A percentile compares a stretch with the other conserved stretches of the same genome.
These are phyloP conservation scores for Sarcodon sp. DNA, from an alignment of 768 basidiomycete genomes.

Conservation along the genomic window DNA sequence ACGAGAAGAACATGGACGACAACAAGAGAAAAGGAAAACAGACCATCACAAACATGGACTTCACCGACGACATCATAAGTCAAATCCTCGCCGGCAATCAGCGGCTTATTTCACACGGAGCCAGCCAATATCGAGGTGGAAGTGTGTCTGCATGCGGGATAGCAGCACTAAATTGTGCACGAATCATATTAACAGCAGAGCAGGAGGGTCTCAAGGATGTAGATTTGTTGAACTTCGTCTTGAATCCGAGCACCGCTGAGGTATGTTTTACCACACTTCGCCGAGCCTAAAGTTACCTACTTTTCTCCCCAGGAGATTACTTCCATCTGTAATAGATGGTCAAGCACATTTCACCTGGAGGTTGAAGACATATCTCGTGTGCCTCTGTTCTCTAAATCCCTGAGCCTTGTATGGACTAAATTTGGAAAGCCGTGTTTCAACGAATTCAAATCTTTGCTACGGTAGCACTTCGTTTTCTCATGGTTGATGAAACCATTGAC, in stretches of 20 bases:
- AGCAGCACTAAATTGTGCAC: constrained; percentile 52
- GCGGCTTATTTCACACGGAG: constrained; percentile 31
- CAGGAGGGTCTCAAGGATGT: constrained; percentile 15
- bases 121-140: constrained; percentile 38
- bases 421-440: constrained; percentile 24
- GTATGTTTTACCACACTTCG: constrained; percentile 12
- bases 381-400: constrained; percentile 32
- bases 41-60: too few relatives aligned
- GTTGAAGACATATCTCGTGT: constrained; percentile 36
- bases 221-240: constrained; percentile 20
- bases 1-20: too few relatives aligned
- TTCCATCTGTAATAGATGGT: constrained; percentile 45
- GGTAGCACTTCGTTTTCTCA: constrained; percentile 9
- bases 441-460: constrained; percentile 22
- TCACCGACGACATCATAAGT: background rate
- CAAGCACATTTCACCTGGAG: constrained; percentile 37
- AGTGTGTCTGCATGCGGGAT: constrained; percentile 49
- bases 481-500: background rate
- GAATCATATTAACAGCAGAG: constrained; percentile 30
- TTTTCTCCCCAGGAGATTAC: constrained; percentile 32
- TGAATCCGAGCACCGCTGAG: constrained; percentile 21
- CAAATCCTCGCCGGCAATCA: constrained; percentile 17
- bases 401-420: constrained; percentile 21
- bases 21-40: too few relatives aligned
- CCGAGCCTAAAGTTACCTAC: background rate